Evolutionary conservation across 2,329 filamentous ascomycete species (phyloP).

Genomic region (Neofusicoccum kwambonambiense): DNA sequence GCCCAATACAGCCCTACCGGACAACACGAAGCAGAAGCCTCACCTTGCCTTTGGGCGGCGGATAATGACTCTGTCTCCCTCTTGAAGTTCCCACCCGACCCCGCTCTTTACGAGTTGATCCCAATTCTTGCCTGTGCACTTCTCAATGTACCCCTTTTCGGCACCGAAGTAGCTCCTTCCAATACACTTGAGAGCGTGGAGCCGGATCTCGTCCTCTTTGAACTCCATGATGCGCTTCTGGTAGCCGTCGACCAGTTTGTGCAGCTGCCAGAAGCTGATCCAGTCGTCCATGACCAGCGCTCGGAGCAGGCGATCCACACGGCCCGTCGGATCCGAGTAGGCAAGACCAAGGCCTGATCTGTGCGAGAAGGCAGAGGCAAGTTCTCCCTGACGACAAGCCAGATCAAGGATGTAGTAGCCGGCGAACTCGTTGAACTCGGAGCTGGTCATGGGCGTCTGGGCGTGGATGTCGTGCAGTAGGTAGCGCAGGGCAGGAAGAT

Average conservation of each 20-base stretch:
- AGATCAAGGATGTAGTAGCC: constrained; percentile 83
- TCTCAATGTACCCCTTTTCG: constrained; percentile 67
- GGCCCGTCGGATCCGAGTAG: constrained; percentile 27
- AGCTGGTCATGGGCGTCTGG: constrained; percentile 63
- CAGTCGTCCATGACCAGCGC: constrained; percentile 81
- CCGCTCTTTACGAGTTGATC: constrained; percentile 66
- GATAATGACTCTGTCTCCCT: constrained; percentile 71
- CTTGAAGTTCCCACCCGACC: constrained; percentile 81
- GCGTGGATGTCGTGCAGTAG: constrained; percentile 72
- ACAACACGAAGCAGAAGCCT: not conserved
- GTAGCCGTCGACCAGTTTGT: constrained; percentile 74
- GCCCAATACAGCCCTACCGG: not conserved
- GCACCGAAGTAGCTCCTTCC: constrained; percentile 77
- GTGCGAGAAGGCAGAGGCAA: constrained; percentile 69
- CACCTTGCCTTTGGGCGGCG: constrained; percentile 54
- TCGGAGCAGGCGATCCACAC: constrained; percentile 66
- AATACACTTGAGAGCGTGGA: constrained; percentile 81
- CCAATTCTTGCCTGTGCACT: constrained; percentile 69
- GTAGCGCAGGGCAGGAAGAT: constrained; percentile 81
- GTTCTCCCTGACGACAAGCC: constrained; percentile 76
- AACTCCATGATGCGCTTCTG: constrained; percentile 77
- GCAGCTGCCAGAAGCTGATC: constrained; percentile 70
- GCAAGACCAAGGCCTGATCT: constrained; percentile 49
- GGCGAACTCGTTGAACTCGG: constrained; percentile 76
- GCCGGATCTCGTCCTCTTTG: constrained; percentile 70